Evolutionary conservation across 2,329 filamentous ascomycete genomes (phyloP).

Genomic region (Alternaria incomplexa): DNA sequence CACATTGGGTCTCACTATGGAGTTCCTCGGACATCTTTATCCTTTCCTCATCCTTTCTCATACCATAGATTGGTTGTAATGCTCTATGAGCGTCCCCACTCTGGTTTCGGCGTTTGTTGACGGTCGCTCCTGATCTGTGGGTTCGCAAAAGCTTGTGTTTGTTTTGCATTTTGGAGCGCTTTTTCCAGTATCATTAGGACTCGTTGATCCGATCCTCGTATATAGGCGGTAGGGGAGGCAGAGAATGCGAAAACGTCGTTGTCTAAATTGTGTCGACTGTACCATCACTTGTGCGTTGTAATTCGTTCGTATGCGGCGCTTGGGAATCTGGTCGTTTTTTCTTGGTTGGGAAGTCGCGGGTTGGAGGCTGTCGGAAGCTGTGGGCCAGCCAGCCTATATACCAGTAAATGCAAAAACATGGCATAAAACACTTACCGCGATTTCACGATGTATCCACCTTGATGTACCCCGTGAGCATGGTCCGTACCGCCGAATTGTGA

Average conservation of each 20-base stretch:
- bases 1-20: conserved; percentile 26
- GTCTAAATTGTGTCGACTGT: conserved; percentile 13
- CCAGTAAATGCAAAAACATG: conserved; percentile 25
- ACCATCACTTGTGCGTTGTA: conserved; percentile 15
- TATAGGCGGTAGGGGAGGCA: conserved; percentile 25
- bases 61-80: conserved; percentile 43
- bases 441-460: conserved; percentile 12
- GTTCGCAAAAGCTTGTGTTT: conserved; percentile 41
- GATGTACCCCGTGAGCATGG: conserved; percentile 23
- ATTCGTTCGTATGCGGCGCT: conserved; percentile 7
- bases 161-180: conserved; percentile 41
- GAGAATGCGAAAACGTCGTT: conserved; percentile 29
- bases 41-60: conserved; percentile 19
- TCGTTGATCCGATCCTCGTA: conserved; percentile 30
- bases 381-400: conserved; percentile 18
- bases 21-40: conserved; percentile 28
- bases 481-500: conserved; percentile 21
- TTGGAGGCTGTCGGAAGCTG: background rate
- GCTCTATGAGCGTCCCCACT: conserved; percentile 39
- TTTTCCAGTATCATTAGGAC: conserved; percentile 28
- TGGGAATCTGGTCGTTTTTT: conserved; percentile 9
- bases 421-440: conserved; percentile 14
- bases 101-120: conserved; percentile 32
- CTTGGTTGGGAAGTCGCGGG: background rate
- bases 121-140: conserved; percentile 27